Evolutionary conservation across 805 yeast species (phyloP).

Genomic region (Starmerella apis): DNA sequence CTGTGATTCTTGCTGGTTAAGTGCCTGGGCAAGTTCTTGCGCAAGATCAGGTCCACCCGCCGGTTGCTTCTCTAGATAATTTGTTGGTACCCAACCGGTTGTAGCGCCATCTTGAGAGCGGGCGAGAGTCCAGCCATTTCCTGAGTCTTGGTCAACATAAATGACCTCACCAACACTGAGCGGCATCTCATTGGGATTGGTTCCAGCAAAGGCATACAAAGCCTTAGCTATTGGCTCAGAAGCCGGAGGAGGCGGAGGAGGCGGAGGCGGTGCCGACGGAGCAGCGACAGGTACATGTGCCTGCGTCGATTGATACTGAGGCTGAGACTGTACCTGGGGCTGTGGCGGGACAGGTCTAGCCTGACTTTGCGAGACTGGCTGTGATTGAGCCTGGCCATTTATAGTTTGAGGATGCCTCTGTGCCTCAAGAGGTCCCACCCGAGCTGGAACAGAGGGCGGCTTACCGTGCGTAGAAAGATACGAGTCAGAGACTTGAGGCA

Average conservation of each 20-base stretch:
- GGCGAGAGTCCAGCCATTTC: constrained; percentile 92
- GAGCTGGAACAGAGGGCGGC: constrained; percentile 21
- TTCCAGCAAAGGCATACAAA: constrained; percentile 78
- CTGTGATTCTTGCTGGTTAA: constrained; percentile 25
- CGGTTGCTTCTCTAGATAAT: constrained; percentile 49
- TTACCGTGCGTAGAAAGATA: constrained; percentile 25
- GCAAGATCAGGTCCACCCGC: constrained; percentile 20
- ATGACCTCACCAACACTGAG: constrained; percentile 66
- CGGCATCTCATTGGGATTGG: constrained; percentile 76
- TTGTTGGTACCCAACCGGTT: constrained; percentile 97
- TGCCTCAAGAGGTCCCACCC: constrained; percentile 20
- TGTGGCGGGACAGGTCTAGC: not conserved
- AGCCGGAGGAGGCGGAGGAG: constrained; percentile 57
- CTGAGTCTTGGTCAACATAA: constrained; percentile 57
- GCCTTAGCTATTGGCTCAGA: constrained; percentile 73
- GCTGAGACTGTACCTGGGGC: not conserved
- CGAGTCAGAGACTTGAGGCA: constrained; percentile 20
- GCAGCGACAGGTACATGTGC: constrained; percentile 7
- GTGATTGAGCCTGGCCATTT: constrained; percentile 26
- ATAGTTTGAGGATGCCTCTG: constrained; percentile 19
- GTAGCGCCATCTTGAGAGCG: constrained; percentile 59
- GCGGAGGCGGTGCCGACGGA: constrained; percentile 31
- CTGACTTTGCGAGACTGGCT: constrained; percentile 9
- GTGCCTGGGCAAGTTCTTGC: constrained; percentile 22
- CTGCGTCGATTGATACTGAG: not conserved